Evolutionary conservation across 2,329 filamentous ascomycete genomes (phyloP), one percentile per base, ranked within the genome.

Genomic region (Colletotrichum somersetense): DNA sequence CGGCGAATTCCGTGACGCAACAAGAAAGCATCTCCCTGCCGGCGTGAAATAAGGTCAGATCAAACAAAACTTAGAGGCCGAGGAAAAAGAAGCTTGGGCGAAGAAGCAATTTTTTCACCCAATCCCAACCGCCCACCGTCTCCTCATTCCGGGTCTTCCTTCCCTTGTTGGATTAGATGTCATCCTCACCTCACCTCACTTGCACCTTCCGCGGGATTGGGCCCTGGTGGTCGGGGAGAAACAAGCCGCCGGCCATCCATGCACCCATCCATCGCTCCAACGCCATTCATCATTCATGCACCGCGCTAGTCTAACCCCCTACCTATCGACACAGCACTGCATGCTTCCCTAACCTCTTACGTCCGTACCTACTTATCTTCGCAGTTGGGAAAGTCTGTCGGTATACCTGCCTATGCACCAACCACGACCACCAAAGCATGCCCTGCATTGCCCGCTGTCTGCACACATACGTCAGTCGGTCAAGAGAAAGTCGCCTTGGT

Each of bases 21-120:
- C 46, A 64, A 72, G 69, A 69, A 72, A 69, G 58, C 69, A 69
- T 72, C 40, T 69, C 69, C 66, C 69, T 72, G 69, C 35, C 53
- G 66, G 53, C 53, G 53, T 30, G 46, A 64, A 48, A 53, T 61
- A 56, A 55, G 12, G 66, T 55, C 38, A 30, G 53, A 30, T 59
- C 58, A 59, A 61, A 56, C 68, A 52, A 42, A 30, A 30, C 42
- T 16, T 62, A 62, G 64, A 12, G 33, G 23, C 35, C 50, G 14
- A 40, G 46, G 44, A 44, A 50, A 56, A 57, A 38, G 64, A 69
- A 59, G 59, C 64, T 30, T 40, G 58, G 38, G 57, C 50, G 46
- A 62, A 71, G 69, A 64, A 69, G 66, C 55, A 72, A 64, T 64
- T n/a, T 30, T 46, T 65, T 35, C 20, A 14, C 26, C 33, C 59